Evolutionary conservation across 805 yeast species (phyloP), one percentile per base, ranked within the genome.

Genomic region (Candida xyloterini): DNA sequence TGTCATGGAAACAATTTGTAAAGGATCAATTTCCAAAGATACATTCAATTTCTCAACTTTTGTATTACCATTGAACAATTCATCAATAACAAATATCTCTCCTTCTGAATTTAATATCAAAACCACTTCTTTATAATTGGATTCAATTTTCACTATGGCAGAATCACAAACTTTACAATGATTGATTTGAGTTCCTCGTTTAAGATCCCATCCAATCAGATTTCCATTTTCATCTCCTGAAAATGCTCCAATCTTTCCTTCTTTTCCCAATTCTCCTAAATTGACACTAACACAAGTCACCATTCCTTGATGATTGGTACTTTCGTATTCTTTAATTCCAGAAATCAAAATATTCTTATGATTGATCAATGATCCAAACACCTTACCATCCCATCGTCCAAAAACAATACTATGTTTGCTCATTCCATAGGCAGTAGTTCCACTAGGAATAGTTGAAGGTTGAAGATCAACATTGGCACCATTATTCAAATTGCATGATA

Each of bases 341-440:
- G 57, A 44, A 10, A 53, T 27, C 9, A 53, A 28, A 11, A 55
- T 48, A 35, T 55, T 55, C 21, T 47, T 56, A 35, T 56, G 52
- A 33, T 57, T 53, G 14, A 60, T 21, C 8, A 56, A 35, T 1
- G 59, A 47, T 11, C 59, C 59, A n/a, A 25, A 52, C 2, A 64
- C 51, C 21, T 52, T 49, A 20, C 66, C 64, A 47, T 63, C 64
- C 62, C 63, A 60, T 39, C 61, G 47, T 7, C 67, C 68, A 41
- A 57, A 60, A 0, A 56, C 43, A 2, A 62, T 35, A 15, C 48
- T 43, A 40, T 56, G 56, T 14, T 48, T 44, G 33, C 60, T 50
- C 35, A 62, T 33, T 15, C 57, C 54, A 39, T 49, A 64, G 6
- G 59, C 46, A 4, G 65, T 56, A 1, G 60, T 51, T 5, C 62